Conservation (phyloP, 2,329 filamentous ascomycete genomes). For the Penicillium sp. region DNA sequence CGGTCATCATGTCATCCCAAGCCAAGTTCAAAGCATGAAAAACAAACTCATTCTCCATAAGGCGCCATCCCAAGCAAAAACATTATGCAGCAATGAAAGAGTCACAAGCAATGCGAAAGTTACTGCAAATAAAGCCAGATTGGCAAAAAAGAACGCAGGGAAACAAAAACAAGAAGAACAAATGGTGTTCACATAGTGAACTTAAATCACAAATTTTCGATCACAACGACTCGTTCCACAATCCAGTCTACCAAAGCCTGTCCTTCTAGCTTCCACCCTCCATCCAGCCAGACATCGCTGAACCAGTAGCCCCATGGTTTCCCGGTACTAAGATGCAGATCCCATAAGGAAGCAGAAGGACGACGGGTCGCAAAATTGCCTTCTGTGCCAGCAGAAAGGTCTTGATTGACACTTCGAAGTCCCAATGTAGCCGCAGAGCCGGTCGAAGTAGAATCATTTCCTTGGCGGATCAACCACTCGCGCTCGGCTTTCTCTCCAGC, state of each 20-base stretch:
- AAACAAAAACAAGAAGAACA: neutral
- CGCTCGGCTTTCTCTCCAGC: slow-evolving; percentile 71
- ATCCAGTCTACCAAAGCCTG: slow-evolving; percentile 43
- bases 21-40: neutral
- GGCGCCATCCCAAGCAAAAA: slow-evolving; percentile 2
- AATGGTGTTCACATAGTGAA: neutral
- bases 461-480: slow-evolving; percentile 68
- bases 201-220: slow-evolving; percentile 30
- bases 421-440: slow-evolving; percentile 13
- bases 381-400: slow-evolving; percentile 22
- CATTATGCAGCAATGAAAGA: neutral
- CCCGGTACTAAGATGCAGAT: slow-evolving; percentile 21
- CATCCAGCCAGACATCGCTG: slow-evolving; percentile 40
- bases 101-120: neutral
- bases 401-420: slow-evolving; percentile 29
- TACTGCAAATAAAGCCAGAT: neutral
- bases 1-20: slow-evolving; percentile 21
- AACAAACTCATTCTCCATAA: neutral
- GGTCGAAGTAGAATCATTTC: slow-evolving; percentile 29
- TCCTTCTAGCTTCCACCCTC: slow-evolving; percentile 42
- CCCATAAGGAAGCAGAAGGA: slow-evolving; percentile 24
- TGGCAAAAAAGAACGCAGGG: neutral
- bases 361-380: slow-evolving; percentile 16
- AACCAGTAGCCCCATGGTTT: slow-evolving; percentile 37
- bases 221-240: slow-evolving; percentile 41